Base-by-base conservation (phyloP, 2,329 filamentous ascomycete species). In the Alternaria ventricosa region DNA sequence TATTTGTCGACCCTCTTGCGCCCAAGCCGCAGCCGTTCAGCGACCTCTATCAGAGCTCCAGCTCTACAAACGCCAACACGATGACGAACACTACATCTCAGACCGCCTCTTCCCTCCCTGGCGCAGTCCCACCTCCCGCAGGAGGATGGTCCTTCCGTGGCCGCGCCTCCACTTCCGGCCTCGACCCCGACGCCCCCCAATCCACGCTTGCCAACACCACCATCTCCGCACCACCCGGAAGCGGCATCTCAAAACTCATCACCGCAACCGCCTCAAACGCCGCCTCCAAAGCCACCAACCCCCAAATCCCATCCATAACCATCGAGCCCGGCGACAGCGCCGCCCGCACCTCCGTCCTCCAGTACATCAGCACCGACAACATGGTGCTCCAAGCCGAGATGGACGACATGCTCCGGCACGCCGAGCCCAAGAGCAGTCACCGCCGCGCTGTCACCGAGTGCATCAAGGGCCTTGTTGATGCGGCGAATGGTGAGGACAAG, bases 1-100 rank as follows among this genome's bases (percentile, higher is more conserved):
- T 30, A 4, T 63, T 61, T 4, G 28, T 44, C 2, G 30, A 63
- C n/a, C 60, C 63, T 54, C 36, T 61, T 23, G 33, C 44, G 3
- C 23, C 33, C 5, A 56, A 57, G 18, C 33, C 44, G 6, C 36
- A 10, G 9, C 23, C 36, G 3, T 13, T 18, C 20, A 23, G 11
- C 11, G 12, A 22, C 22, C 22, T 54, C 20, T 13, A 13, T 9
- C 15, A 11, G 18, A 28, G 45, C 23, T 44, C 5, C 20, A 13
- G 13, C 27, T 41, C 22, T 11, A 18, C 20, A 5, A 43, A 13
- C 15, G n/a, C 15, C 13, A 46, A 41, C 9, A 6, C 4, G 0
- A 8, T 15, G 20, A 10, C 20, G 13, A 25, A 1, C 30, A n/a
- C 20, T 12, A 12, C 3, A 5, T 36, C 49, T 18, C 20, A n/a